Evolutionary conservation across 352 stramenopile genomes (phyloP), one percentile per base, ranked within the genome.

Genomic region (Blastocystis sp.): DNA sequence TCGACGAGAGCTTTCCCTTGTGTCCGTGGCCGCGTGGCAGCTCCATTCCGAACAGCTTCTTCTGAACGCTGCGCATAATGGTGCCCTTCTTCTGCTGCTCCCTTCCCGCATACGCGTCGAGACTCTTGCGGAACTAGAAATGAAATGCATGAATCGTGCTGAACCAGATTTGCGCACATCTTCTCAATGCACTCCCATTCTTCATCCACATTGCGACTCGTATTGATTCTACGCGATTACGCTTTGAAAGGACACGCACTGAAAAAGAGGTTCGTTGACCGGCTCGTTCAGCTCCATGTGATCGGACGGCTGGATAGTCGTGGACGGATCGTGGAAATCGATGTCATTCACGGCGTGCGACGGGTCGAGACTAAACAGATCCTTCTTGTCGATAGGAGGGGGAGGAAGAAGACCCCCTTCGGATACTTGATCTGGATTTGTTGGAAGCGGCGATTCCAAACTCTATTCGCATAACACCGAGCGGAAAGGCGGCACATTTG

Each of bases 1-100:
- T 85, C 13, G 74, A 59, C 9, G 74, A 85, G 16, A 85, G 9
- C 60, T 85, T 85, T 13, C 79, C 79, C 50, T 89, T 89, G 60
- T 89, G 62, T 1, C 79, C 79, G 70, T 89, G 79, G n/a, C 79
- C 79, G 3, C 79, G 61, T 3, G 79, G 79, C 33, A 89, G 55
- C 60, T 80, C 63, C 55, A 55, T 29, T 4, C 79, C 79, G 50
- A 89, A 89, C 9, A 89, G 24, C 4, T n/a, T 80, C 16, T 51
- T 26, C 31, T 89, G 79, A 0, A 39, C 45, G 2, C 29, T 63
- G 21, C 61, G 50, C n/a, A 70, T 80, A 21, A 89, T 45, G 0
- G 37, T 33, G 1, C 79, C 79, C 60, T 89, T 89, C 26, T 65
- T 77, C 65, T 89, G 79, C 62, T 89, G 79, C 4, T 78, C 60